Conservation (phyloP, 164 flowering plant species). For the Umbellularia californica region DNA sequence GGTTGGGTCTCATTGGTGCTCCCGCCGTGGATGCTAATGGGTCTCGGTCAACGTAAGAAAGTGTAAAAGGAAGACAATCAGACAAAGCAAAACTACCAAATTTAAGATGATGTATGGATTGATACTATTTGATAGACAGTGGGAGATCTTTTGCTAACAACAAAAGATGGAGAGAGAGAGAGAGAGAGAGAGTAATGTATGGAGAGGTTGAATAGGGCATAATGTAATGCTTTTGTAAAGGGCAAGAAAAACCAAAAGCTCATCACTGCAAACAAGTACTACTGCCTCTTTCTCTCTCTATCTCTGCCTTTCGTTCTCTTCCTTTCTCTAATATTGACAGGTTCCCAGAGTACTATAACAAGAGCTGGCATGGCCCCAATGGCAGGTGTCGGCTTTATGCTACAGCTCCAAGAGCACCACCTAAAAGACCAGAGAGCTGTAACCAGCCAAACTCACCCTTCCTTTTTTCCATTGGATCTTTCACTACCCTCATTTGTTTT, state of each 20-base stretch:
- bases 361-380: slow-evolving; percentile 47
- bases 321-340: background rate
- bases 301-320: background rate
- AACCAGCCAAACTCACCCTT: slow-evolving; percentile 1
- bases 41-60: too few species aligned
- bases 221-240: background rate
- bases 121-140: too few species aligned
- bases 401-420: slow-evolving; percentile 9
- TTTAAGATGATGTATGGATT: background rate
- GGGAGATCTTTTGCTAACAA: background rate
- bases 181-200: background rate
- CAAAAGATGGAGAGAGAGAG: background rate
- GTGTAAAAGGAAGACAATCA: too few species aligned
- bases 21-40: too few species aligned
- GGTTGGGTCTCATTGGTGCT: too few species aligned
- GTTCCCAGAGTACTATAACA: slow-evolving; percentile 5
- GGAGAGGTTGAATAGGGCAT: background rate
- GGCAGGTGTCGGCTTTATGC: slow-evolving; percentile 41
- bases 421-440: slow-evolving; percentile 12
- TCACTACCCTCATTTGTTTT: background rate
- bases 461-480: slow-evolving; percentile 9
- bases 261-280: background rate
- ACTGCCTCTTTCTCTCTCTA: background rate
- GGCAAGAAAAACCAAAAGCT: background rate
- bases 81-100: too few species aligned